Evolutionary conservation across 148 eudicot species (phyloP), one percentile per base, ranked within the genome.

Genomic region (Chenopodium berlandieri): DNA sequence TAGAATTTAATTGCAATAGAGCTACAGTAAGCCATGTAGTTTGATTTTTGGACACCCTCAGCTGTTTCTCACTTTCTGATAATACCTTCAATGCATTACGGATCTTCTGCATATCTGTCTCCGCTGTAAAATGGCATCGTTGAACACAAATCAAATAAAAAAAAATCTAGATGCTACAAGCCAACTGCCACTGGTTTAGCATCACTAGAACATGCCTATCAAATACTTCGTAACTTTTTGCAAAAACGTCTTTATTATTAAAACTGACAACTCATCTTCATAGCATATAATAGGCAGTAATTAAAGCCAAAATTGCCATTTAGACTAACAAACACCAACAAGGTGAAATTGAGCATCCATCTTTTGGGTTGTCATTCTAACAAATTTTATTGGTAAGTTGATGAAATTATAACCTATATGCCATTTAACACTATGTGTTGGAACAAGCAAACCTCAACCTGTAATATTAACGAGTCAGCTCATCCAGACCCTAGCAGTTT

Each of bases 1-100:
- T 80, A 34, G 95, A 90, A 80, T 91, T 91, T 63, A 97, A 86
- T 83, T 94, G 99, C 82, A 97, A 86, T 37, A 97, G 89, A 83
- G 98, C 95, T 40, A 89, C 98, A 75, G 92, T 97, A 40, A 97
- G 92, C 99, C 99, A 97, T 31, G 99, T 94, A 16, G 92, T 91
- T 86, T 94, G 97, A 83, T 90, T 92, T 83, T 90, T 91, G 34
- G 95, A 91, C 77, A 88, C 86, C 80, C 98, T 89, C 78, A 97
- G 73, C 63, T 97, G 99, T 83, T 92, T 97, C 85, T 97, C 98
- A 25, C 97, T 86, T 77, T 97, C 98, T 54, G 94, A 94, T 37
- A 97, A 91, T 84, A 89, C 84, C 85, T 87, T 97, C 74, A 94
- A 79, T 34, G 95, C 99, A 84, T 91, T 87, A 40, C 87, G 91